Base-by-base conservation (phyloP, 2,329 filamentous ascomycete genomes). In the Malbranchea zuffiana region DNA sequence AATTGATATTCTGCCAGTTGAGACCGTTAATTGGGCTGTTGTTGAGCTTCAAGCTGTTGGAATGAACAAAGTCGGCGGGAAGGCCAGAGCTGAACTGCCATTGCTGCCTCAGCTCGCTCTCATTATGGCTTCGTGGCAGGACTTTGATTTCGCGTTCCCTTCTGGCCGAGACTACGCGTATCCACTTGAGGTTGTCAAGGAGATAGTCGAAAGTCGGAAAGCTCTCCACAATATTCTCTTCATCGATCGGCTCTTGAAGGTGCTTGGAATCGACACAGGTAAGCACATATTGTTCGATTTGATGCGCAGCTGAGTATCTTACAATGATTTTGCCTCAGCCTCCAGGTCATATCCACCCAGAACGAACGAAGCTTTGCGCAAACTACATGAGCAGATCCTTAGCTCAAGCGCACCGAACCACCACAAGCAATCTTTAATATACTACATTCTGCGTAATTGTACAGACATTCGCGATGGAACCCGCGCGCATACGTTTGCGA, bases 341-440 rank as follows among this genome's bases (percentile, higher is more conserved):
- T 69, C 70, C 32, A 80, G 77, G 50, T 60, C 72, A 8, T 93
- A 90, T 52, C 85, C 85, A 28, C 83, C 85, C 0, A 77, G 75
- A 52, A 74, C 72, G 36, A 77, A 81, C 40, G 68, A 66, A 42
- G 74, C 76, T 27, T 69, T 92, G 19, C 73, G 75, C 47, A 72
- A 74, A 25, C 69, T 92, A 4, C 78, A 87, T 59, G 66, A 75
- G 43, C 74, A 77, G 41, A 78, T 93, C 45, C 72, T 78, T 55
- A 69, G 75, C 17, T 74, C 68, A 37, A 65, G 64, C 32, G 75
- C 80, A 47, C 72, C 79, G 5, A 68, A 74, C 37, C 80, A 87
- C 56, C 79, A 87, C 62, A 87, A 87, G 57, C 75, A 86, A 47
- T 83, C 84, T 12, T 71, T 90, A 32, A 68, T 92, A 45, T 92